phyloP scores from a whole-genome alignment of 345 rosid genomes.

The Brassica rapa region DNA sequence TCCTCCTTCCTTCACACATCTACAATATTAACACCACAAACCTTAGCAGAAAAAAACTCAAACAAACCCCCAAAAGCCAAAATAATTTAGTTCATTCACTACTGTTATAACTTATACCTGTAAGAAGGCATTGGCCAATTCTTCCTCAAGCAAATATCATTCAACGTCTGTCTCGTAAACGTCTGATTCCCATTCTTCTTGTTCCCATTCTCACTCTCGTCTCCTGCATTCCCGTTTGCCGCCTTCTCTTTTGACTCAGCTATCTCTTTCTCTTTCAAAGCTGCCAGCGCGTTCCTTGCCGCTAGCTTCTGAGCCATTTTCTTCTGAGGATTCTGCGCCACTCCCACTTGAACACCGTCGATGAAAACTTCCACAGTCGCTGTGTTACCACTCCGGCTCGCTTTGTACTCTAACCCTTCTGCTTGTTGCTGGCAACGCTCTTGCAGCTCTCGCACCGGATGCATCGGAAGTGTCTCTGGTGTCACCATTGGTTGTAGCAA shows the following conservation, averaged over 20 bases:
- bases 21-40: conserved; percentile 26
- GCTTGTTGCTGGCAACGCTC: conserved; percentile 99
- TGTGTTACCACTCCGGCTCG: conserved; percentile 78
- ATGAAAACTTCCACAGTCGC: conserved; percentile 96
- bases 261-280: conserved; percentile 78
- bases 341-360: conserved; percentile 87
- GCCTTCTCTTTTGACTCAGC: conserved; percentile 55
- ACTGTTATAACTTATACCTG: conserved; percentile 46
- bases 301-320: conserved; percentile 99
- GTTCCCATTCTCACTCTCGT: conserved; percentile 56
- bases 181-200: conserved; percentile 81
- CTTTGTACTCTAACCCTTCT: conserved; percentile 94
- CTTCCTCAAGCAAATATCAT: conserved; percentile 89
- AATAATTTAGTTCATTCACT: no score
- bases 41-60: neutral
- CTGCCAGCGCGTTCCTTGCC: conserved; percentile 87
- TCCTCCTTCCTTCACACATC: conserved; percentile 94
- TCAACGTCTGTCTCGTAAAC: conserved; percentile 91
- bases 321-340: conserved; percentile 94
- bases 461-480: conserved; percentile 98
- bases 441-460: conserved; percentile 99
- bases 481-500: conserved; percentile 96
- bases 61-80: neutral
- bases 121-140: conserved; percentile 97
- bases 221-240: conserved; percentile 56